Base-by-base conservation (phyloP, 148 eudicot genomes). In the Arctostaphylos glauca region DNA sequence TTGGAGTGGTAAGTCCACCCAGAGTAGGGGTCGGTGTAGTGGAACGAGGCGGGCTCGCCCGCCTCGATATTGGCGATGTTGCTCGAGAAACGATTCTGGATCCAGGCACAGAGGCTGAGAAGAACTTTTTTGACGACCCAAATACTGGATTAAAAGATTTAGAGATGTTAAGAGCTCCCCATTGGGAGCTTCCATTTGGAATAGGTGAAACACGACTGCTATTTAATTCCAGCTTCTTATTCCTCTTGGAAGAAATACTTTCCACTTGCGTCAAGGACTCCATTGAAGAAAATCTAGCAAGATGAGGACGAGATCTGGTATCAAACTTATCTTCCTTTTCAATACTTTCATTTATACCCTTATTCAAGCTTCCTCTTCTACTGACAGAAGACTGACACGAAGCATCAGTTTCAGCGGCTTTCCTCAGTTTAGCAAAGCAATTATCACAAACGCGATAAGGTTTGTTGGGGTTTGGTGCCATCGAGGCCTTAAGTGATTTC, bases 101-200 rank as follows among this genome's bases (percentile, higher is more conserved):
- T 80, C 99, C 99, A 83, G 99, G 99, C 83, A 96, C 99, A 31
- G 99, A 96, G 84, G 99, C 99, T 56, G 99, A 96, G 87, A 94
- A 96, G 86, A 90, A 92, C 85, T 96, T 96, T 86, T 94, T 94
- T 12, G 99, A 96, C 64, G 99, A 93, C 76, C 95, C 99, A 87
- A 93, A 96, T 49, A 92, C 89, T 10, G 98, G 97, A 87, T 96
- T 96, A 80, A 90, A 92, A 80, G 99, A 92, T 87, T 88, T 96
- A 52, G 99, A 88, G 80, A 90, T 89, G 84, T 90, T 95, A 76
- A 86, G 91, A 25, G 89, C 90, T 81, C 99, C 98, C 95, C 95
- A 90, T 66, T 94, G 99, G 53, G 98, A 92, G 81, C 91, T 91
- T 81, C 97, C 95, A 87, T 87, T 93, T 76, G 95, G 95, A 77